Conservation (phyloP, 495 filamentous ascomycete species). For the Parmelia sp. region DNA sequence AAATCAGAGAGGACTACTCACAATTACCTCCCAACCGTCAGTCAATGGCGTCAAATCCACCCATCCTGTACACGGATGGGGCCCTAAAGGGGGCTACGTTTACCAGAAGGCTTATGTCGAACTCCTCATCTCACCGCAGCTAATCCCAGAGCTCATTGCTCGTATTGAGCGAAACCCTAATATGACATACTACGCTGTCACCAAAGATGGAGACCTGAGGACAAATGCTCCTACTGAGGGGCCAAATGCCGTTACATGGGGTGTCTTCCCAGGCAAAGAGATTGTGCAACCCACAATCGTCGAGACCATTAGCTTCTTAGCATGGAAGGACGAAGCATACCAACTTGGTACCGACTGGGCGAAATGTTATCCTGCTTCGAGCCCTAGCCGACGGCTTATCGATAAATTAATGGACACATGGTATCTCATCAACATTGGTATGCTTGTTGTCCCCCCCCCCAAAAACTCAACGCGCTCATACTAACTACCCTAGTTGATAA, state of each 20-base stretch:
- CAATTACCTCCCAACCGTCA: constrained; percentile 96
- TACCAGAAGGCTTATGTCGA: constrained; percentile 99
- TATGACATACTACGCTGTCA: constrained; percentile 89
- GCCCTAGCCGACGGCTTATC: constrained; percentile 76
- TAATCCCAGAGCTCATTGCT: constrained; percentile 70
- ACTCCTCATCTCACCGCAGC: constrained; percentile 70
- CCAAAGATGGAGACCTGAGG: constrained; percentile 67
- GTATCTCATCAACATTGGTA: constrained; percentile 94
- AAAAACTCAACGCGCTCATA: not conserved
- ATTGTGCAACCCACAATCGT: constrained; percentile 99
- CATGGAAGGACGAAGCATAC: constrained; percentile 98
- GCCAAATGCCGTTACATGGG: constrained; percentile 97
- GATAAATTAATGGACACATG: constrained; percentile 78
- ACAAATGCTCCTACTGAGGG: constrained; percentile 81
- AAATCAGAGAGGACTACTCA: constrained; percentile 81
- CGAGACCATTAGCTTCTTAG: constrained; percentile 93
- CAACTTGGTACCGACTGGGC: constrained; percentile 90
- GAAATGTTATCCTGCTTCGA: constrained; percentile 72
- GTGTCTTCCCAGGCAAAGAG: constrained; percentile 96
- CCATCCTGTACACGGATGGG: constrained; percentile 87
- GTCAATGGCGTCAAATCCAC: constrained; percentile 88
- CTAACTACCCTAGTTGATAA: constrained; percentile 69
- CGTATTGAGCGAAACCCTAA: constrained; percentile 74
- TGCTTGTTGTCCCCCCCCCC: constrained; percentile 27
- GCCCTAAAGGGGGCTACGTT: constrained; percentile 88